Percentiles rank a stretch among this genome's conserved stretches.
phyloP scores from a whole-genome alignment of 2,329 filamentous ascomycete genomes.

The Monosporascus sp. region DNA sequence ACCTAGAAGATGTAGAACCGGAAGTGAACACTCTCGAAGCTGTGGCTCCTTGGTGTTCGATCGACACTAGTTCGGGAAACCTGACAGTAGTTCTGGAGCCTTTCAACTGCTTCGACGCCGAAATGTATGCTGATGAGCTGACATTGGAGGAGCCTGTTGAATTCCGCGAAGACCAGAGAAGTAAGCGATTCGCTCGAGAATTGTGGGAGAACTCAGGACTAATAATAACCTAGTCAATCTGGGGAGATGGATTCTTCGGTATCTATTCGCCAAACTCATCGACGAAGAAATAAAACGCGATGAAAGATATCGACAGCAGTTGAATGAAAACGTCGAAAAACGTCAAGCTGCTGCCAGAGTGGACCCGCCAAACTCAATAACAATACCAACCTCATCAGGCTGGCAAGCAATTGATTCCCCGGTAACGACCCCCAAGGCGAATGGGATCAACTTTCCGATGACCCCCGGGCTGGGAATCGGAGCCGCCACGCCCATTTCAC shows the following conservation, averaged over 20 bases:
- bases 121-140: constrained; percentile 92
- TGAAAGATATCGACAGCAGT: constrained; percentile 61
- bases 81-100: constrained; percentile 88
- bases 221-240: constrained; percentile 67
- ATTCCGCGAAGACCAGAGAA: constrained; percentile 90
- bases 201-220: constrained; percentile 4
- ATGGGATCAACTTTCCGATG: constrained; percentile 56
- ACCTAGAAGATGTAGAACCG: constrained; percentile 86
- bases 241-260: constrained; percentile 92
- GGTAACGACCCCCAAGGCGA: constrained; percentile 58
- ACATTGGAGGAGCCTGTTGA: constrained; percentile 67
- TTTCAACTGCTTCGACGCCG: constrained; percentile 95
- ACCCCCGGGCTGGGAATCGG: constrained; percentile 78
- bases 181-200: constrained; percentile 44
- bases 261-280: constrained; percentile 83
- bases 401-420: constrained; percentile 40
- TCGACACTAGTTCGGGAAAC: constrained; percentile 88
- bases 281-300: constrained; percentile 88
- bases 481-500: constrained; percentile 60
- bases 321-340: constrained; percentile 61
- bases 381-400: constrained; percentile 34
- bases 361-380: constrained; percentile 57
- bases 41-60: constrained; percentile 92
- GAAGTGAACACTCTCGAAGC: constrained; percentile 84
- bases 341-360: constrained; percentile 49